These are phyloP conservation scores for Coniochaeta sp. DNA, from an alignment of 2,329 filamentous ascomycete species.

Conservation along the genomic window DNA sequence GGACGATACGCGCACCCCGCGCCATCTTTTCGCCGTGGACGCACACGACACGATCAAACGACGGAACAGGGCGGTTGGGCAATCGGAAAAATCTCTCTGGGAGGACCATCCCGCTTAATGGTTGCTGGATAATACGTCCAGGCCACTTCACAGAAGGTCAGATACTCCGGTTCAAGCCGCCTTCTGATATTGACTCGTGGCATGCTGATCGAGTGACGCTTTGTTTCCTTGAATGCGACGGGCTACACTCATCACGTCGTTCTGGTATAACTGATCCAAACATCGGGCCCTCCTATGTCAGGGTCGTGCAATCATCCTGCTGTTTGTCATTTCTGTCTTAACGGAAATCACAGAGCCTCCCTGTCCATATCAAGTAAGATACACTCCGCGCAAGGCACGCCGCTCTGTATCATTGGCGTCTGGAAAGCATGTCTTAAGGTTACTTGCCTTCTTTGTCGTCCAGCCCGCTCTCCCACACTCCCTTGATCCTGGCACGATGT, in stretches of 20 bases:
- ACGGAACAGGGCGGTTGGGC: neutral
- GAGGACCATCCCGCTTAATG: neutral
- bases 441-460: neutral
- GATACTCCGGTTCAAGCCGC: neutral
- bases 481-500: neutral
- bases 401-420: neutral
- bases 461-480: neutral
- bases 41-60: neutral
- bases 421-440: neutral
- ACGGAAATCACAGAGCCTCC: too few relatives aligned
- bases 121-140: neutral
- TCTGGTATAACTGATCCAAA: too few relatives aligned
- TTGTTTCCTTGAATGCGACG: neutral
- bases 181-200: neutral
- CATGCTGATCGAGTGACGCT: neutral
- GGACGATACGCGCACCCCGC: neutral
- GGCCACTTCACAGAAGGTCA: neutral
- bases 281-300: neutral
- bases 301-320: neutral
- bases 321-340: neutral
- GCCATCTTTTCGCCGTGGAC: neutral
- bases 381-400: neutral
- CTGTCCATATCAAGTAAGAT: neutral
- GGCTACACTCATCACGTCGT: neutral
- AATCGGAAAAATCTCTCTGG: neutral